A percentile compares a stretch with the other conserved stretches of the same genome.
Conservation (phyloP, 352 stramenopile species). For the Pilasporangium apinafurcum region DNA sequence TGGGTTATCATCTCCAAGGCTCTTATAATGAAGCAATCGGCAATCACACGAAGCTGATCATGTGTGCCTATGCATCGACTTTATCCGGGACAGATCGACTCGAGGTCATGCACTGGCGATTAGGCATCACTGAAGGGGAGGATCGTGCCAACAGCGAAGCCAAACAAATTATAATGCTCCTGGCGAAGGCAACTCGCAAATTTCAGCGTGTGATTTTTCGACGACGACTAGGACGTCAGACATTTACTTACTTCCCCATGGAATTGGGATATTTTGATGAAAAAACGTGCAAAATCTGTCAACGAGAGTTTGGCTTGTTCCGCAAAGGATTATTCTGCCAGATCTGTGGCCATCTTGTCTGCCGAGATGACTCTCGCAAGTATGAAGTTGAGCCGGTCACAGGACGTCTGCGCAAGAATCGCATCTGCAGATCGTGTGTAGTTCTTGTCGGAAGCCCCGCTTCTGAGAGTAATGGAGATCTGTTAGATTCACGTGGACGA, state of each 20-base stretch:
- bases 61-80: conserved; percentile 42
- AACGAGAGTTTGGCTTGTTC: conserved; percentile 43
- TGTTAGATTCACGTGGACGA: conserved; percentile 8
- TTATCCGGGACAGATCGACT: conserved; percentile 3
- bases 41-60: conserved; percentile 43
- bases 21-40: conserved; percentile 40
- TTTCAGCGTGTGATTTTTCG: conserved; percentile 55
- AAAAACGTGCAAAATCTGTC: conserved; percentile 36
- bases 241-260: conserved; percentile 34
- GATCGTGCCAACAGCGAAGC: conserved; percentile 19
- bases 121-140: not conserved
- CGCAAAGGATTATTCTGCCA: conserved; percentile 55
- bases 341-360: conserved; percentile 54
- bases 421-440: conserved; percentile 57
- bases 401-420: conserved; percentile 37
- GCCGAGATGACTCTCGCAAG: conserved; percentile 55
- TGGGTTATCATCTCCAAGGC: conserved; percentile 53
- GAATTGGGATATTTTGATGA: conserved; percentile 14
- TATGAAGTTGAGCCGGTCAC: conserved; percentile 56
- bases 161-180: conserved; percentile 41
- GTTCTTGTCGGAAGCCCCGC: conserved; percentile 42
- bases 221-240: conserved; percentile 45
- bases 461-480: conserved; percentile 25
- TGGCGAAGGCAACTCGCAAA: conserved; percentile 37
- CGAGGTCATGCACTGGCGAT: conserved; percentile 8